Evolutionary conservation across 352 stramenopile genomes (phyloP).

Genomic region (Phytophthora constricta): DNA sequence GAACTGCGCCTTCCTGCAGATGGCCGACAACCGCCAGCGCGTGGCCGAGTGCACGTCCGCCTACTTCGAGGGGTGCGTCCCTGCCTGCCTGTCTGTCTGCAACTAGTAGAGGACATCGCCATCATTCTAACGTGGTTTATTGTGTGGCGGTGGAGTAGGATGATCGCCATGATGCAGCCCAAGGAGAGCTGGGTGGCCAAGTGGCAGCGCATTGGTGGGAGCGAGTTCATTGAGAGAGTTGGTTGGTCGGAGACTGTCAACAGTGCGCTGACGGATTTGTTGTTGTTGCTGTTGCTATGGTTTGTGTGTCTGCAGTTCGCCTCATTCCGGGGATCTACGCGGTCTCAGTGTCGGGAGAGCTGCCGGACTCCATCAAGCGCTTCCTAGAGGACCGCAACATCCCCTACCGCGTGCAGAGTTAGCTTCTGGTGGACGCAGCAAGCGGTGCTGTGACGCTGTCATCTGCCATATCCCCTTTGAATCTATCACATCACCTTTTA

Average conservation of each 20-base stretch:
- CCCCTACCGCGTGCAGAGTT: slow-evolving; percentile 81
- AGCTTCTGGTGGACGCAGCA: slow-evolving; percentile 2
- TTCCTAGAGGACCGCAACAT: slow-evolving; percentile 91
- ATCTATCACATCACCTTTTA: background rate
- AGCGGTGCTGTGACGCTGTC: background rate
- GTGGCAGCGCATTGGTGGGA: slow-evolving; percentile 86
- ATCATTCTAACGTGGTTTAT: slow-evolving; percentile 4
- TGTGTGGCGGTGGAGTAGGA: slow-evolving; percentile 40
- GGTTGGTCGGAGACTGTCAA: background rate
- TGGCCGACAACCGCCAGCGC: slow-evolving; percentile 90
- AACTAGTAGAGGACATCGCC: background rate
- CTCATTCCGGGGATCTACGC: slow-evolving; percentile 88
- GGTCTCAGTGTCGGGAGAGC: slow-evolving; percentile 85
- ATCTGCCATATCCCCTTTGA: background rate
- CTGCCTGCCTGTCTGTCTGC: background rate
- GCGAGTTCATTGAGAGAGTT: background rate
- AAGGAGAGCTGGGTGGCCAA: slow-evolving; percentile 92
- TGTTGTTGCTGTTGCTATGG: slow-evolving; percentile 6
- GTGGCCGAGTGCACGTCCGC: slow-evolving; percentile 89
- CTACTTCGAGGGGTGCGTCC: slow-evolving; percentile 84
- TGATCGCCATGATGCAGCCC: slow-evolving; percentile 91
- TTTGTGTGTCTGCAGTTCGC: slow-evolving; percentile 50
- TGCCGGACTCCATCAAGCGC: slow-evolving; percentile 88
- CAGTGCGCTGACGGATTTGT: background rate
- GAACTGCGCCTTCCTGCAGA: slow-evolving; percentile 90